A percentile compares a stretch with the other conserved stretches of the same genome.
Conservation (phyloP, 139 green algal genomes). For the Bryopsis sp. region DNA sequence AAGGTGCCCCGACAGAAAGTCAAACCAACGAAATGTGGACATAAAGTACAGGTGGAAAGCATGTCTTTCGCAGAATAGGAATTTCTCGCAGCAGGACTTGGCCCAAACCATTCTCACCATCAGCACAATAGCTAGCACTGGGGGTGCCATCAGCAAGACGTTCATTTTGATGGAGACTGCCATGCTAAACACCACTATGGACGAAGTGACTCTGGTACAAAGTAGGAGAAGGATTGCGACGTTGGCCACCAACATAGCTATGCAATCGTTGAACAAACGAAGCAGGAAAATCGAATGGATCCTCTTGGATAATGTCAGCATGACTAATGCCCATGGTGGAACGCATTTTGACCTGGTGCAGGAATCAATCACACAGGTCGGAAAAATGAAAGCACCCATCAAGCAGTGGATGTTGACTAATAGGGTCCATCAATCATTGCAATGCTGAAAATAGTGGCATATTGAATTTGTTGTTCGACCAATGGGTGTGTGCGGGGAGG, state of each 20-base stretch:
- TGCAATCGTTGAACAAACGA: slow-evolving; percentile 81
- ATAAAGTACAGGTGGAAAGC: too few species aligned
- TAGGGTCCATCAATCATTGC: neutral
- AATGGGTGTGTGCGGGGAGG: too few species aligned
- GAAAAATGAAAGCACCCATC: too few species aligned
- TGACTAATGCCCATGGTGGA: slow-evolving; percentile 53
- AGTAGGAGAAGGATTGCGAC: slow-evolving; percentile 30
- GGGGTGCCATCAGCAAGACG: slow-evolving; percentile 65
- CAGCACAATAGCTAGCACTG: slow-evolving; percentile 53
- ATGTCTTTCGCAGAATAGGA: too few species aligned
- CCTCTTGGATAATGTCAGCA: slow-evolving; percentile 70
- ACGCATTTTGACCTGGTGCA: slow-evolving; percentile 23
- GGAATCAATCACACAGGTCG: too few species aligned
- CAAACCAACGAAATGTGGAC: too few species aligned
- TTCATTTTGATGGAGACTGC: slow-evolving; percentile 88
- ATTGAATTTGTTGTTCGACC: too few species aligned
- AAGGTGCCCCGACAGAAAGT: too few species aligned
- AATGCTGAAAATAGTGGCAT: too few species aligned
- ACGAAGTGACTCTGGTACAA: neutral
- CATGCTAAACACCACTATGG: slow-evolving; percentile 38
- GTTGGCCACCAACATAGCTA: slow-evolving; percentile 56
- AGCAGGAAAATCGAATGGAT: slow-evolving; percentile 81
- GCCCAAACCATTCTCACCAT: slow-evolving; percentile 28
- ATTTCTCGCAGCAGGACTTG: too few species aligned
- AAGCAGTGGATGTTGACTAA: too few species aligned